Percentiles rank a stretch among this genome's conserved stretches.
phyloP scores from a whole-genome alignment of 192 early-diverging fungal species.

The Entomortierella beljakovae region DNA sequence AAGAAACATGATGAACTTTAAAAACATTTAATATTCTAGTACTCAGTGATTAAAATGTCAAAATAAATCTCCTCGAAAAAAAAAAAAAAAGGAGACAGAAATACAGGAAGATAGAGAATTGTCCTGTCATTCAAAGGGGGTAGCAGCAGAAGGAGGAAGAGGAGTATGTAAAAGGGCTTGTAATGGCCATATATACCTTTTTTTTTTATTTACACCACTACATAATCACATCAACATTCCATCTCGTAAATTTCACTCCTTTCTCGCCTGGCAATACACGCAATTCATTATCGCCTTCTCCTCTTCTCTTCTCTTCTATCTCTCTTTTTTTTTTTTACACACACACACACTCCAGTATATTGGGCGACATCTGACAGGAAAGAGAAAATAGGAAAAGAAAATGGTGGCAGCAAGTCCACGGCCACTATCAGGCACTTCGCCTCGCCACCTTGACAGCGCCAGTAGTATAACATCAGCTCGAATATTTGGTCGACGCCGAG shows the following conservation, averaged over 20 bases:
- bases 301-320: background rate
- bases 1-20: slow-evolving; percentile 26
- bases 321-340: background rate
- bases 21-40: background rate
- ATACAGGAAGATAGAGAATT: background rate
- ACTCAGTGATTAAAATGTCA: too few relatives aligned
- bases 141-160: too few relatives aligned
- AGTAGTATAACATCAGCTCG: background rate
- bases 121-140: background rate
- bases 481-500: slow-evolving; percentile 31
- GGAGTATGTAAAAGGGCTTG: too few relatives aligned
- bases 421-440: slow-evolving; percentile 11
- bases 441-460: slow-evolving; percentile 2
- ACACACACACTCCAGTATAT: background rate
- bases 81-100: slow-evolving; percentile 14
- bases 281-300: background rate
- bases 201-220: background rate
- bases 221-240: background rate
- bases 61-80: background rate
- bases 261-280: background rate
- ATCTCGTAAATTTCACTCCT: background rate
- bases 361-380: background rate
- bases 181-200: too few relatives aligned
- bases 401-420: slow-evolving; percentile 29
- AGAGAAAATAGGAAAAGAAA: background rate